Percentiles rank a stretch among this genome's conserved stretches.
phyloP scores from a whole-genome alignment of 495 filamentous ascomycete species.

The Aspergillus avenaceus region DNA sequence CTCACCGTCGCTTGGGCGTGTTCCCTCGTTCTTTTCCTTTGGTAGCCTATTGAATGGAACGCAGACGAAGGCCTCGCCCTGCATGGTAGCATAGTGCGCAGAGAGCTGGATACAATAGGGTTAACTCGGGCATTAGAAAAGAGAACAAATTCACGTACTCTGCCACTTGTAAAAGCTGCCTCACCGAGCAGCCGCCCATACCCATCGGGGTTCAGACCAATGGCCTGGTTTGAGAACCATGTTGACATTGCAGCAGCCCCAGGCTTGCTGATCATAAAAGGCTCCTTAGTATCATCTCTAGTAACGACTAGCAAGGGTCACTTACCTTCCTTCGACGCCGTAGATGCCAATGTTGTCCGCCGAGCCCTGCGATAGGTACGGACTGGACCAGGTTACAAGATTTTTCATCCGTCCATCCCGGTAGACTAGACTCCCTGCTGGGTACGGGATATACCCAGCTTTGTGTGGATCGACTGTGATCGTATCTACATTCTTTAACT shows the following conservation, averaged over 20 bases:
- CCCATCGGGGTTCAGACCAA: constrained; percentile 30
- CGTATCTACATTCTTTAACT: constrained; percentile 30
- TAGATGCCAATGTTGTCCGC: constrained; percentile 37
- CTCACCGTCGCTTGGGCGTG: too few species aligned
- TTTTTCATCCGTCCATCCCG: constrained; percentile 39
- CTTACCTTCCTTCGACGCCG: constrained; percentile 41
- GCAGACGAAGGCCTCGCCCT: constrained; percentile 26
- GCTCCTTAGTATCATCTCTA: not conserved
- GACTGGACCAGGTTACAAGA: constrained; percentile 42
- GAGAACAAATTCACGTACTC: not conserved
- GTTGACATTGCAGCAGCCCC: constrained; percentile 37
- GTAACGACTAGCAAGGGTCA: not conserved
- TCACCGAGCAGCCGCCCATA: constrained; percentile 36
- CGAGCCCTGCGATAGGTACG: constrained; percentile 28
- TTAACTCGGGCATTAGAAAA: not conserved
- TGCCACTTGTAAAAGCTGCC: constrained; percentile 30
- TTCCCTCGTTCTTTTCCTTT: constrained; percentile 31
- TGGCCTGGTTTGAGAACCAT: constrained; percentile 34
- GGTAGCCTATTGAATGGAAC: constrained; percentile 42
- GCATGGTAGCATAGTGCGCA: constrained; percentile 37
- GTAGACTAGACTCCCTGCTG: constrained; percentile 41
- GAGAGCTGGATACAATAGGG: constrained; percentile 27
- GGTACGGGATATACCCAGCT: constrained; percentile 43
- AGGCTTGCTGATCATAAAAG: constrained; percentile 31
- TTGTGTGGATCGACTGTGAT: constrained; percentile 49